Conservation (phyloP, 176 grass and related monocot species). For the Zea mays region DNA sequence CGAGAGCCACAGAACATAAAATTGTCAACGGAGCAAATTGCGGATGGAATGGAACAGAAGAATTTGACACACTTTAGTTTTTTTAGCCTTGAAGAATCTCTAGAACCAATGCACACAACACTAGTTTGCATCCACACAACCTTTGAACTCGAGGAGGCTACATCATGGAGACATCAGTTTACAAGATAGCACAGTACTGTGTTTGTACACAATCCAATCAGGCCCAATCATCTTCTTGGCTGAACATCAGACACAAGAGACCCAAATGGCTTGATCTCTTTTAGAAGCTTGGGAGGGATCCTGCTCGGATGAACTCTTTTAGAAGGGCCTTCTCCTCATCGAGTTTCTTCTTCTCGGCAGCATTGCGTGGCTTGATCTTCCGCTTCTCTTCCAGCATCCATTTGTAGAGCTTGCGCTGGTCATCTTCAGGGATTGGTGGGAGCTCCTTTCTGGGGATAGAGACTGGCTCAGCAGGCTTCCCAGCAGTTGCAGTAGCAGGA, state of each 20-base stretch:
- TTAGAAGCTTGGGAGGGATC: conserved; percentile 59
- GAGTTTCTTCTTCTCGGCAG: conserved; percentile 73
- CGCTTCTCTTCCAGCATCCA: conserved; percentile 98
- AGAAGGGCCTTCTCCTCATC: conserved; percentile 89
- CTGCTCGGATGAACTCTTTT: conserved; percentile 68
- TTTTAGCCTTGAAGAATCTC: not conserved
- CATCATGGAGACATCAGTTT: conserved; percentile 6
- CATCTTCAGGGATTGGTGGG: conserved; percentile 66
- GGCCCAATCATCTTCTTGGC: not conserved
- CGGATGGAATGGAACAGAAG: not conserved
- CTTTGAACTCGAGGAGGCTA: not conserved
- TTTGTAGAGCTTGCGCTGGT: conserved; percentile 69
- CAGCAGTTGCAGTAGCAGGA: conserved; percentile 8
- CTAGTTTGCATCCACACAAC: conserved; percentile 9
- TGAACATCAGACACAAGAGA: conserved; percentile 2
- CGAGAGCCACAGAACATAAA: not conserved
- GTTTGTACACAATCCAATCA: conserved; percentile 2
- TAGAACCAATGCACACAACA: not conserved
- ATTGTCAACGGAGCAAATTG: not conserved
- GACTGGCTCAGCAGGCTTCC: conserved; percentile 28
- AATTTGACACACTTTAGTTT: not conserved
- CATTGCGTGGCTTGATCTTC: conserved; percentile 59
- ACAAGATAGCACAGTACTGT: conserved; percentile 19
- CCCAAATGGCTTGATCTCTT: conserved; percentile 34
- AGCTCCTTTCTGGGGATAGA: conserved; percentile 42